Conservation (phyloP, 2,329 filamentous ascomycete species). For the Colletotrichum liaoningense region DNA sequence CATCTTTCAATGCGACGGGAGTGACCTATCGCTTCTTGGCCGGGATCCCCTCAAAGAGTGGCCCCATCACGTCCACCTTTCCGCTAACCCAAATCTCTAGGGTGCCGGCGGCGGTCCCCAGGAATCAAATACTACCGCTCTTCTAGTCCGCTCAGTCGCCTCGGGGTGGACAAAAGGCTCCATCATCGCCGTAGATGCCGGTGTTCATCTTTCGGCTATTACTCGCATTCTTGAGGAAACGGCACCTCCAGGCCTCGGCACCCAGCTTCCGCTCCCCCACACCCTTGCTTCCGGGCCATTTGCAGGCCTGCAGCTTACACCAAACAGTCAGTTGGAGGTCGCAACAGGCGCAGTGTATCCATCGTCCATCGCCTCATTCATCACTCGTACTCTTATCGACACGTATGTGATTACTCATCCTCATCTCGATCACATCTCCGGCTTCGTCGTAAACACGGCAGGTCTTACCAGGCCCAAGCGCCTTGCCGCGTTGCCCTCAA, state of each 20-base stretch:
- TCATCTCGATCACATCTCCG: constrained; percentile 94
- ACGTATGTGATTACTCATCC: constrained; percentile 95
- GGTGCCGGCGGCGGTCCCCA: constrained; percentile 90
- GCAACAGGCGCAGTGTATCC: constrained; percentile 9
- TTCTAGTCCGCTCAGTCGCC: constrained; percentile 85
- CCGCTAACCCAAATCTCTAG: constrained; percentile 55
- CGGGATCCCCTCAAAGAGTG: background rate
- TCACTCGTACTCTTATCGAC: constrained; percentile 84
- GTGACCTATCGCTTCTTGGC: background rate
- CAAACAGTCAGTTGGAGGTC: constrained; percentile 63
- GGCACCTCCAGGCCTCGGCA: constrained; percentile 50
- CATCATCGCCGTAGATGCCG: constrained; percentile 91
- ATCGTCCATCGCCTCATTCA: constrained; percentile 81
- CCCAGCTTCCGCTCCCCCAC: constrained; percentile 57
- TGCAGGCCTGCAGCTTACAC: constrained; percentile 78
- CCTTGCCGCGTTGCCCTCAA: constrained; percentile 85
- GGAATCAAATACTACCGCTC: constrained; percentile 90
- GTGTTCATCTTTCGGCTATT: constrained; percentile 88
- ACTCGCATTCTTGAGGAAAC: constrained; percentile 78
- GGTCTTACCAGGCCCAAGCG: constrained; percentile 85
- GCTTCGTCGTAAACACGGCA: constrained; percentile 93
- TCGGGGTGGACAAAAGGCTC: constrained; percentile 86
- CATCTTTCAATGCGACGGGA: background rate
- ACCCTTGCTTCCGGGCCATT: constrained; percentile 79
- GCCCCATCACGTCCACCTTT: background rate